A percentile compares a stretch with the other conserved stretches of the same genome.
Conservation (phyloP, 345 rosid genomes). For the Gossypium herbaceum region DNA sequence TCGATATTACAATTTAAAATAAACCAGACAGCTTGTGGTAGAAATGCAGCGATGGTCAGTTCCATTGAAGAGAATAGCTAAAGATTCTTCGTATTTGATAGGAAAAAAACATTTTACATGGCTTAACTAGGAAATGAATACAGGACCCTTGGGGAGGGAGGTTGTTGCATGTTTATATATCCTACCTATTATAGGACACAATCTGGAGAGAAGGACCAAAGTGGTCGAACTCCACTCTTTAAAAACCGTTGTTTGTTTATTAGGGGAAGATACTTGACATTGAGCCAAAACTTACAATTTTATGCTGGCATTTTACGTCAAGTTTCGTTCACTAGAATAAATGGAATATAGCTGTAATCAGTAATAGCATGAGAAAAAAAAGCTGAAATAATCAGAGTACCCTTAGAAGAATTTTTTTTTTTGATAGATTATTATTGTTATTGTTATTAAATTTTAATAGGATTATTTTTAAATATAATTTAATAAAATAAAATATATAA, state of each 20-base stretch:
- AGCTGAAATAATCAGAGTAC: too few relatives aligned
- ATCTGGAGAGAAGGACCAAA: background rate
- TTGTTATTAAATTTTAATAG: too few relatives aligned
- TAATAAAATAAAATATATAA: too few relatives aligned
- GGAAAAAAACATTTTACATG: background rate
- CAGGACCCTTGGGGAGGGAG: background rate
- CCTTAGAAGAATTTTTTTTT: too few relatives aligned
- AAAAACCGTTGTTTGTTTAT: background rate
- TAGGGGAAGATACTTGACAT: background rate
- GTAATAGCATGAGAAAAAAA: too few relatives aligned
- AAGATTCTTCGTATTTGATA: background rate
- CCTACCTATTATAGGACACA: background rate
- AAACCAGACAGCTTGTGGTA: conserved; percentile 1
- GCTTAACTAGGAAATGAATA: background rate
- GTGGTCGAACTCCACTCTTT: background rate
- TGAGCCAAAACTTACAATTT: background rate
- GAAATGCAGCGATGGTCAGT: background rate
- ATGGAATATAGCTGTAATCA: too few relatives aligned
- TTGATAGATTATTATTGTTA: too few relatives aligned
- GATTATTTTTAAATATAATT: too few relatives aligned
- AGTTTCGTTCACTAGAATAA: too few relatives aligned
- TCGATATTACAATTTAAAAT: background rate
- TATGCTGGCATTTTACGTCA: background rate
- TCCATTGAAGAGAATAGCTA: background rate
- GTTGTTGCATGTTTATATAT: background rate